Evolutionary conservation across 345 rosid genomes (phyloP), one percentile per base, ranked within the genome.

Genomic region (Populus davidiana): DNA sequence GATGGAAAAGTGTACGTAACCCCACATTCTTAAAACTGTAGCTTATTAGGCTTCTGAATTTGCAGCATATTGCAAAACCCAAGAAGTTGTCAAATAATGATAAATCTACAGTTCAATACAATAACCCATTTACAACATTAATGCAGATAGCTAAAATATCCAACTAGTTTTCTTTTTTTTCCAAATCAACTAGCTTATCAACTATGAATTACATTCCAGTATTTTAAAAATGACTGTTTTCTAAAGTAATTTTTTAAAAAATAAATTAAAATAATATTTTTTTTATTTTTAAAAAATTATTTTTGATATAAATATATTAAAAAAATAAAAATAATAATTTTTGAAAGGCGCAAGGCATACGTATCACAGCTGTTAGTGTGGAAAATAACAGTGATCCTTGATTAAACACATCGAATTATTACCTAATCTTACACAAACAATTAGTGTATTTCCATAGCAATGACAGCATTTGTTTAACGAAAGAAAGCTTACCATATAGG

Each of bases 401-500:
- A 50, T 50, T 8, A 44, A 59, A 31, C 54, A 10, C 35, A 2
- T 35, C 35, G 23, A 49, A 67, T 31, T 35, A 27, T 38, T 16
- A 70, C 20, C 38, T 25, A 47, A 70, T 25, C 50, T 13, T 18
- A 12, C 29, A 35, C n/a, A 64, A 66, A 20, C 17, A 69, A 47
- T 25, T 49, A 14, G n/a, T 41, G 61, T 14, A 52, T 52, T 17
- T 62, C 56, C 23, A 47, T 33, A 39, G 39, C 44, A 75, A 27
- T 11, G 13, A 20, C 20, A 64, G 29, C 16, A 54, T 7, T 38
- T 35, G 56, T 52, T 9, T 49, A 23, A 5, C 31, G 35, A 67
- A 13, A 64, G 56, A 29, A 29, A 41, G 9, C 73, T 76, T 72
- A 92, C 97, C 90, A 84, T 74, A 81, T 89, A 90, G 63, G 98